These are phyloP conservation scores for Pleurozium schreberi DNA, from an alignment of 225 moss, liverwort and hornwort species.

Conservation along the genomic window DNA sequence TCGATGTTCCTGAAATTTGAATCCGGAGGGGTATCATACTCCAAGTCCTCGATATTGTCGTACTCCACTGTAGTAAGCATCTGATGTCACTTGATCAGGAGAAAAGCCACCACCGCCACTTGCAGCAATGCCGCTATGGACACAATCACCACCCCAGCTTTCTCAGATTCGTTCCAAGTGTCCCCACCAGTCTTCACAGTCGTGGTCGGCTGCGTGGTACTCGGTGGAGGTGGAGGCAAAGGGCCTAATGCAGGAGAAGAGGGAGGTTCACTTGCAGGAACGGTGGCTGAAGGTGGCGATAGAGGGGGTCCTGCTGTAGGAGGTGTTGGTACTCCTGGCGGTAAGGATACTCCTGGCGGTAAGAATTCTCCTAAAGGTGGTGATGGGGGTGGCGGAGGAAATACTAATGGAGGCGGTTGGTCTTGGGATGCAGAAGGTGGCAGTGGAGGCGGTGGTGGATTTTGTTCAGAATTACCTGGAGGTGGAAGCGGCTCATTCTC, in stretches of 20 bases:
- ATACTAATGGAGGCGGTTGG: no score
- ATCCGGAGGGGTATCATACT: background rate
- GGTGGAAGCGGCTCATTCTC: background rate
- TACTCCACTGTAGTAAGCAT: conserved; percentile 15
- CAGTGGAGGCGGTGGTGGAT: rapidly evolving
- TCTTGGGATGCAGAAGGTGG: background rate
- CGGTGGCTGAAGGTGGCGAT: background rate
- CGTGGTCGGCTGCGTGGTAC: background rate
- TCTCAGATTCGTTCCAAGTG: conserved; percentile 23
- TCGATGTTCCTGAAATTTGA: background rate
- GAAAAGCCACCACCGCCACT: conserved; percentile 29
- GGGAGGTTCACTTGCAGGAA: no score
- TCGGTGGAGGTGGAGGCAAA: background rate
- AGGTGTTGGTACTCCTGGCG: no score
- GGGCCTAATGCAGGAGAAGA: background rate
- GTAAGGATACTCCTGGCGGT: no score
- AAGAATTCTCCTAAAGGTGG: rapidly evolving
- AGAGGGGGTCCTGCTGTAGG: no score
- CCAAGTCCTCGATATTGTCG: background rate
- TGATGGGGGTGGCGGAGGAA: no score
- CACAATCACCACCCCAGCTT: conserved; percentile 25
- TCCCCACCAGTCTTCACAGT: background rate
- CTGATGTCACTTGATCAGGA: conserved; percentile 28
- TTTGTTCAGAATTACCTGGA: no score
- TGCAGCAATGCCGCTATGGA: conserved; percentile 24